Conservation (phyloP, 176 grass and related monocot genomes). For the Ensete ventricosum region DNA sequence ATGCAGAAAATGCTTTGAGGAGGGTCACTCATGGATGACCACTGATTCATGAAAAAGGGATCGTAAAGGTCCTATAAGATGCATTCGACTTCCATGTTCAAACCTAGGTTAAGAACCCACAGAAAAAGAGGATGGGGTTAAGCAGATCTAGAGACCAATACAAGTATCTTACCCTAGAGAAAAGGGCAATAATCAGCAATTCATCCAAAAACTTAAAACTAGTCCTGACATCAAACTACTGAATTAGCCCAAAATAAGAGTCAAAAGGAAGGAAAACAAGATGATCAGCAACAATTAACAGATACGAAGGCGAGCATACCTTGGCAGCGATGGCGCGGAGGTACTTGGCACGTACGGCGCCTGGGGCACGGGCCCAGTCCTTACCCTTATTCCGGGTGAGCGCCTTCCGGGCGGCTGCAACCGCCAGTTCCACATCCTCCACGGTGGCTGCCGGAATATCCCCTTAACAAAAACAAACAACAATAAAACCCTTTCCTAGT, state of each 20-base stretch:
- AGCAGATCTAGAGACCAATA: not conserved
- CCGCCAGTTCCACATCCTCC: constrained; percentile 91
- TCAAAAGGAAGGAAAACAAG: not conserved
- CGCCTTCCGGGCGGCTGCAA: constrained; percentile 57
- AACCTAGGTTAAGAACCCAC: not conserved
- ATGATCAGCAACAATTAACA: not conserved
- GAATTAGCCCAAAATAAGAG: not conserved
- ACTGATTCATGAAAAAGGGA: too few species aligned
- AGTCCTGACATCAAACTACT: not conserved
- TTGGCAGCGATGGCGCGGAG: constrained; percentile 92
- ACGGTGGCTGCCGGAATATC: constrained; percentile 76
- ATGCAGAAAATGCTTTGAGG: too few species aligned
- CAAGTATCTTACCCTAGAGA: not conserved
- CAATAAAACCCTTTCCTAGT: too few species aligned
- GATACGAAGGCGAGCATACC: constrained; percentile 25
- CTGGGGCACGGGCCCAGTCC: constrained; percentile 74
- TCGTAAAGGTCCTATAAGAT: too few species aligned
- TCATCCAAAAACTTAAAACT: not conserved
- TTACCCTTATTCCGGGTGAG: constrained; percentile 66
- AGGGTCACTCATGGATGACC: too few species aligned
- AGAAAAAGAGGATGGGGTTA: not conserved
- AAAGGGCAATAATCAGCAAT: not conserved
- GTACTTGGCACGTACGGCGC: constrained; percentile 76
- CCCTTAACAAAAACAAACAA: constrained; percentile 37
- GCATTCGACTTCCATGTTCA: not conserved